Evolutionary conservation across 2,329 filamentous ascomycete species (phyloP).

Genomic region (Aspergillus fumigatiaffinis): DNA sequence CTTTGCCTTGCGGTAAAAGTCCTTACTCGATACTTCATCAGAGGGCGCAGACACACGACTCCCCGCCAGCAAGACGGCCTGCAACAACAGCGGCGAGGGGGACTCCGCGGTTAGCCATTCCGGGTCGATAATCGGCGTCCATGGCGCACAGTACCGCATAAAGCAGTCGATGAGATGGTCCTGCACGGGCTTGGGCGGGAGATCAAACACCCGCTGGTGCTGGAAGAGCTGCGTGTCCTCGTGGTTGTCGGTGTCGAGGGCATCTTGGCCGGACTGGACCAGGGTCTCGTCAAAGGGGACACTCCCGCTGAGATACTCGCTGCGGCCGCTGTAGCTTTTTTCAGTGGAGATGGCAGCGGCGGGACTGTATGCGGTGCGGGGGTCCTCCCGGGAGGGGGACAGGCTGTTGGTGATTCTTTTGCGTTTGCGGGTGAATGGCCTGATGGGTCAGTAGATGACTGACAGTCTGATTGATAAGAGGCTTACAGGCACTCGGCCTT

Average conservation of each 20-base stretch:
- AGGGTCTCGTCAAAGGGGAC: constrained; percentile 27
- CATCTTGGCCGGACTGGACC: constrained; percentile 24
- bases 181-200: constrained; percentile 26
- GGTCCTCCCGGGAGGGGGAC: constrained; percentile 19
- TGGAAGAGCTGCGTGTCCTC: constrained; percentile 21
- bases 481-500: constrained; percentile 23
- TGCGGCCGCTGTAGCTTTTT: constrained; percentile 24
- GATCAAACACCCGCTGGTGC: constrained; percentile 21
- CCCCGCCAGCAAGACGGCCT: constrained; percentile 41
- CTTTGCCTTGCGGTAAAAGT: constrained; percentile 31
- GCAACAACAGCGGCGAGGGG: constrained; percentile 24
- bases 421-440: constrained; percentile 26
- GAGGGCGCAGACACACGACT: constrained; percentile 35
- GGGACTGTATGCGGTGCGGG: constrained; percentile 20
- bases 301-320: constrained; percentile 22
- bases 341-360: constrained; percentile 17
- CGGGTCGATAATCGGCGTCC: constrained; percentile 41
- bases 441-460: constrained; percentile 4
- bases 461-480: background rate
- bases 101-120: constrained; percentile 35
- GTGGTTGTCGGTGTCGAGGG: constrained; percentile 18
- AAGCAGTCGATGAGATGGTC: constrained; percentile 39
- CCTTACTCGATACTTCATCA: constrained; percentile 27
- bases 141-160: constrained; percentile 38
- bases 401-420: constrained; percentile 37